These are phyloP conservation scores for Piromyces finnis DNA, from an alignment of 192 early-diverging fungal genomes.

Conservation along the genomic window DNA sequence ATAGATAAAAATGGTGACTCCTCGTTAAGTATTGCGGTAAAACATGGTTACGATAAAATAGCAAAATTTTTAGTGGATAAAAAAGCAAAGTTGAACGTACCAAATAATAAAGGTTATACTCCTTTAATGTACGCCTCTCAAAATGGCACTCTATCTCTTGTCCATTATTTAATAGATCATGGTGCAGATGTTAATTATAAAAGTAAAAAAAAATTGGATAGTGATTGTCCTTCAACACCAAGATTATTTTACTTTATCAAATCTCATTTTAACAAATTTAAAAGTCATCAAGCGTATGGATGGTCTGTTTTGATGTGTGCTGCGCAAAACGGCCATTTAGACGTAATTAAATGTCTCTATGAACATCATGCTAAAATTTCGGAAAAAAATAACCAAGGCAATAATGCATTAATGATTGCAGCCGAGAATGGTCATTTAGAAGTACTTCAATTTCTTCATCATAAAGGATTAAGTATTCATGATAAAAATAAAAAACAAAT, in stretches of 20 bases:
- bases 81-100: too few relatives aligned
- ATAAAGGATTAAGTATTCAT: not conserved
- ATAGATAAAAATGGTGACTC: too few relatives aligned
- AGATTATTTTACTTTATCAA: not conserved
- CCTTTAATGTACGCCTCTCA: too few relatives aligned
- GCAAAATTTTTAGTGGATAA: too few relatives aligned
- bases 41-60: too few relatives aligned
- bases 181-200: too few relatives aligned
- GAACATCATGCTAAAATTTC: too few relatives aligned
- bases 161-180: too few relatives aligned
- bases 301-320: not conserved
- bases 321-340: not conserved
- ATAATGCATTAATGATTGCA: not conserved
- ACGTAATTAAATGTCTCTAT: too few relatives aligned
- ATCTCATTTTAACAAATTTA: not conserved
- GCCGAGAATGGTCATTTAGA: not conserved
- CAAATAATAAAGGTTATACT: too few relatives aligned
- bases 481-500: not conserved
- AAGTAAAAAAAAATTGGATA: not conserved
- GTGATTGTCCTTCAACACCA: not conserved
- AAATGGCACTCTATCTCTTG: too few relatives aligned
- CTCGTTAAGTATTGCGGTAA: too few relatives aligned
- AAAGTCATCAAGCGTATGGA: not conserved
- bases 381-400: not conserved
- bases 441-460: not conserved